Evolutionary conservation across 305 asterid species (phyloP).

Genomic region (Rubia balearica): DNA sequence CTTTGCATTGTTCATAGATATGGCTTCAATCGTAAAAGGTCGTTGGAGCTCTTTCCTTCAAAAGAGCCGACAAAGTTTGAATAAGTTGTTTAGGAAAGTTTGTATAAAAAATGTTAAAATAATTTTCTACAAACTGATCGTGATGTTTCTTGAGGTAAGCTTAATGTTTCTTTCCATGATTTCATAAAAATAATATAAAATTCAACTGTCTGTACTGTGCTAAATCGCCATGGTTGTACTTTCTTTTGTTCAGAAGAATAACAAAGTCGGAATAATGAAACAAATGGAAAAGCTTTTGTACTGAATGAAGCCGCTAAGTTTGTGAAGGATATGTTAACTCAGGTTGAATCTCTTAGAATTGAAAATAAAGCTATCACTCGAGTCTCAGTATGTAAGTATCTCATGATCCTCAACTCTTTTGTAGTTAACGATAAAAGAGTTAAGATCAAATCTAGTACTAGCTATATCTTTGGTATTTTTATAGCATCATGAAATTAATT

Average conservation of each 20-base stretch:
- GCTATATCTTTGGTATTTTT: background rate
- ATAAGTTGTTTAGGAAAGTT: too few relatives aligned
- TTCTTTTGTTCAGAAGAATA: background rate
- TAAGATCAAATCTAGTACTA: background rate
- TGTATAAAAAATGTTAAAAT: too few relatives aligned
- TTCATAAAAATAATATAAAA: too few relatives aligned
- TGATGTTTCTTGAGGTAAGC: too few relatives aligned
- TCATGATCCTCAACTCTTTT: background rate
- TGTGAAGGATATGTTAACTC: slow-evolving; percentile 42
- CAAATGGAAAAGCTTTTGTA: slow-evolving; percentile 44
- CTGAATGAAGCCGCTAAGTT: slow-evolving; percentile 44
- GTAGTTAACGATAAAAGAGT: background rate
- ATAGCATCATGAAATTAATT: background rate
- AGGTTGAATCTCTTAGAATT: slow-evolving; percentile 36
- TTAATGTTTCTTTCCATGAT: too few relatives aligned
- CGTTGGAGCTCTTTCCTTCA: too few relatives aligned
- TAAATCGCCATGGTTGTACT: background rate
- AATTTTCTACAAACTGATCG: too few relatives aligned
- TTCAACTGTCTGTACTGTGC: slow-evolving; percentile 1
- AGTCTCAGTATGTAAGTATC: slow-evolving; percentile 48
- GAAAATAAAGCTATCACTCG: slow-evolving; percentile 45
- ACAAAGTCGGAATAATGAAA: slow-evolving; percentile 20
- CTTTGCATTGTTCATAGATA: slow-evolving; percentile 30
- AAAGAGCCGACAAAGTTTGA: too few relatives aligned
- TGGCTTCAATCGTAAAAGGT: slow-evolving; percentile 53